Base-by-base conservation (phyloP, 208 protist species). In the Acanthamoeba pearcei region DNA sequence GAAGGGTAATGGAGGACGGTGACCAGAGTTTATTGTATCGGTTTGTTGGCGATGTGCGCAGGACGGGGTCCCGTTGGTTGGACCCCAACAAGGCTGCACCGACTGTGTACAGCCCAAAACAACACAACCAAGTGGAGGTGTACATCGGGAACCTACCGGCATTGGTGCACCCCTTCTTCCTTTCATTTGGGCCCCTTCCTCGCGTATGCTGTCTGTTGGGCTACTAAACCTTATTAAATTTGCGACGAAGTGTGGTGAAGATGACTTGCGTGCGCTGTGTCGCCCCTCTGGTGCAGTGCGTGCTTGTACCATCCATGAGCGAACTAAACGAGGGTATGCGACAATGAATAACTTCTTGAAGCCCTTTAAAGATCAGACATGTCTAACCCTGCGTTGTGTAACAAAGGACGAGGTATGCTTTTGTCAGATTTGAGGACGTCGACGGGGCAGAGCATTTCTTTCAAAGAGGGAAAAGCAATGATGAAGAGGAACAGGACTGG, bases 61-160 rank as follows among this genome's bases (percentile, higher is more conserved):
- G 62, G 62, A 70, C 27, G 27, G 62, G 62, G 62, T 70, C 62
- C 62, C 62, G 62, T 70, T 70, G 62, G 62, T 27, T 70, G 62
- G 62, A 70, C 4, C 62, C 62, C 62, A 70, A 70, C 1, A 70
- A 70, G n/a, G 62, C 55, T 62, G 55, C 62, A 70, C 62, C 62
- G 27, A 70, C 62, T 70, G 62, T 70, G 62, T 70, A 70, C 62
- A 70, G 62, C 62, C 62, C 62, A 70, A 70, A 70, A 70, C 62
- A 70, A 70, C 62, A 70, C 62, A 70, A 70, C 62, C 62, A 70
- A 70, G 62, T 70, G 62, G 62, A 70, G 62, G 62, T 70, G 62
- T 70, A 70, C 62, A 70, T 70, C 27, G 62, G 62, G 62, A 70
- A 70, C 62, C 62, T 70, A 70, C 62, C 62, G 27, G 62, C 62